Percentiles rank a stretch among this genome's conserved stretches.
Evolutionary conservation across 2,329 filamentous ascomycete genomes (phyloP).

Genomic region (Fusarium buxicola): DNA sequence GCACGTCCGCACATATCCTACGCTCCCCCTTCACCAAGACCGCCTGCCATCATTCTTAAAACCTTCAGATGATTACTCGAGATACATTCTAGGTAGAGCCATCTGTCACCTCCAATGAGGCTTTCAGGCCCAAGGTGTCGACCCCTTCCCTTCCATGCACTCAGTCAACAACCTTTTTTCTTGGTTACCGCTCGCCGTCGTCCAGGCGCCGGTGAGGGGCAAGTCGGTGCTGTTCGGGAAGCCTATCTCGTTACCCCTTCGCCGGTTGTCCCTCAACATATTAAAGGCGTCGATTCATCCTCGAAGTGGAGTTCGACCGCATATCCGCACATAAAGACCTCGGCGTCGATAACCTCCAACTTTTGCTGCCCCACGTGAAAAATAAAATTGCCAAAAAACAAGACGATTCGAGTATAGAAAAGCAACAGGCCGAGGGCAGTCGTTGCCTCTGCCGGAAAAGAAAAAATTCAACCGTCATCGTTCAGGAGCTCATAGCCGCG

Average conservation of each 20-base stretch:
- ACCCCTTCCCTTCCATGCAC: conserved; percentile 31
- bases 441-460: conserved; percentile 15
- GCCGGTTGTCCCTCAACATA: conserved; percentile 35
- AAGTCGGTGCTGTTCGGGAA: conserved; percentile 33
- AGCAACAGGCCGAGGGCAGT: conserved; percentile 17
- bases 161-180: conserved; percentile 38
- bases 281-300: conserved; percentile 41
- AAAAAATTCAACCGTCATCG: conserved; percentile 21
- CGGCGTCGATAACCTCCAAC: conserved; percentile 41
- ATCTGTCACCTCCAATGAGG: conserved; percentile 34
- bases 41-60: conserved; percentile 43
- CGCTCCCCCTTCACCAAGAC: conserved; percentile 42
- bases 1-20: conserved; percentile 37
- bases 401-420: conserved; percentile 40
- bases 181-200: conserved; percentile 30
- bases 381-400: conserved; percentile 36
- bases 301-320: conserved; percentile 36
- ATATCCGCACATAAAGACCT: conserved; percentile 36
- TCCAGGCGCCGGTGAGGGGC: conserved; percentile 28
- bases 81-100: conserved; percentile 48
- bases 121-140: conserved; percentile 27
- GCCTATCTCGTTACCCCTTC: conserved; percentile 30
- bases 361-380: conserved; percentile 42
- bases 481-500: conserved; percentile 13
- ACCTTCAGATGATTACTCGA: conserved; percentile 48